phyloP scores from a whole-genome alignment of 805 yeast genomes.

The Debaryomyces tyrocola region DNA sequence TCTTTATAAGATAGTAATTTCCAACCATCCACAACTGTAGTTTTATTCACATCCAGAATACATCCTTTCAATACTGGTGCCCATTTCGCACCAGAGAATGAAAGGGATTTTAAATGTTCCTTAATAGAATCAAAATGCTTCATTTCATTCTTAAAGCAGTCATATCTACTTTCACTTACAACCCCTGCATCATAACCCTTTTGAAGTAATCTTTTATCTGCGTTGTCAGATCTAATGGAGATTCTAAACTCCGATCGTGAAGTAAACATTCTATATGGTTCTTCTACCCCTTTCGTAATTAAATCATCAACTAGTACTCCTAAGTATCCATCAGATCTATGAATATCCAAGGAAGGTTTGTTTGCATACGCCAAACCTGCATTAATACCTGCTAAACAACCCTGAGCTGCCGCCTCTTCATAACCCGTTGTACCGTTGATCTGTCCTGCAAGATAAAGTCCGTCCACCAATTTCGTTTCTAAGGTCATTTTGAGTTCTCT shows the following conservation, averaged over 20 bases:
- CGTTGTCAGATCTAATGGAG: conserved; percentile 90
- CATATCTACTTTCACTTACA: conserved; percentile 60
- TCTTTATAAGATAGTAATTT: conserved; percentile 64
- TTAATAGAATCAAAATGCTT: conserved; percentile 44
- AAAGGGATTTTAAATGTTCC: conserved; percentile 43
- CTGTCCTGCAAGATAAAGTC: conserved; percentile 91
- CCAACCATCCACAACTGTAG: conserved; percentile 54
- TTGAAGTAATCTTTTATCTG: conserved; percentile 80
- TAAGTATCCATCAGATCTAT: conserved; percentile 81
- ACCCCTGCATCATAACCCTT: conserved; percentile 67
- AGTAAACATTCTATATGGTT: conserved; percentile 97
- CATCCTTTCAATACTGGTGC: conserved; percentile 43
- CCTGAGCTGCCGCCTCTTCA: conserved; percentile 98
- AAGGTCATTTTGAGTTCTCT: conserved; percentile 74
- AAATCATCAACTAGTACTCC: conserved; percentile 94
- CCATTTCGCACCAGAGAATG: conserved; percentile 66
- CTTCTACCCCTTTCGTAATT: conserved; percentile 92
- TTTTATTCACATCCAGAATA: conserved; percentile 48
- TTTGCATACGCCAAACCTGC: conserved; percentile 65
- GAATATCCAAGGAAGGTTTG: conserved; percentile 49
- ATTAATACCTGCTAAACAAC: conserved; percentile 91
- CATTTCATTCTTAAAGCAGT: conserved; percentile 44
- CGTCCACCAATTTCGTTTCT: conserved; percentile 77
- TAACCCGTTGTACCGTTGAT: conserved; percentile 98
- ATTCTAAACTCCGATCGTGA: conserved; percentile 93